Conservation (phyloP, 192 early-diverging fungal species). For the Mortierella alpina region DNA sequence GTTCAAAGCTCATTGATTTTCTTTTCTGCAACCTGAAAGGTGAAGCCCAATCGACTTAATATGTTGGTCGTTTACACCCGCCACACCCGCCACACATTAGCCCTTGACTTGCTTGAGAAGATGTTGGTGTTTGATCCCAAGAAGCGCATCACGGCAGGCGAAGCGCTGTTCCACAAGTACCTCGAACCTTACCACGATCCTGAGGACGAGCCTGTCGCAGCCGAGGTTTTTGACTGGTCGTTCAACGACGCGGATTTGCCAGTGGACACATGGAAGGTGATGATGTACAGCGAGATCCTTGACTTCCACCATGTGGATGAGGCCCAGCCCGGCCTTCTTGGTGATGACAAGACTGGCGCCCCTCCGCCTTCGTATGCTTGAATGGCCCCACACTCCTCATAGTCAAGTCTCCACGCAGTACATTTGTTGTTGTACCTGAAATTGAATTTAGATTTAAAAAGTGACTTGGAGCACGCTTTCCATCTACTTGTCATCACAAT, state of each 20-base stretch:
- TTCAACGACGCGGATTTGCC: conserved; percentile 93
- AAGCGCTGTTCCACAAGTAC: conserved; percentile 91
- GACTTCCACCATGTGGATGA: conserved; percentile 57
- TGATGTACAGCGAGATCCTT: conserved; percentile 89
- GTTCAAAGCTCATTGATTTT: too few species aligned
- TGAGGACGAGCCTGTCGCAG: conserved; percentile 86
- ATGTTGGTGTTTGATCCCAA: conserved; percentile 95
- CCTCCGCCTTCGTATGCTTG: too few species aligned
- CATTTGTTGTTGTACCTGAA: too few species aligned
- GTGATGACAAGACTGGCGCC: conserved; percentile 1
- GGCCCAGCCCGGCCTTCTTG: conserved; percentile 15
- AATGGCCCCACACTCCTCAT: too few species aligned
- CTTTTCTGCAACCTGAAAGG: too few species aligned
- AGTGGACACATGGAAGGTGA: conserved; percentile 88
- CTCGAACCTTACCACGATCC: conserved; percentile 92
- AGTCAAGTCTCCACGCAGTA: too few species aligned
- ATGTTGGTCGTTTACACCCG: too few species aligned
- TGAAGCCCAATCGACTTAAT: too few species aligned
- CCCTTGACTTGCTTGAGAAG: conserved; percentile 87
- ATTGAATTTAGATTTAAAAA: too few species aligned
- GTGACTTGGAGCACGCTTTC: too few species aligned
- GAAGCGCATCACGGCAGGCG: conserved; percentile 87
- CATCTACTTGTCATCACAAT: too few species aligned
- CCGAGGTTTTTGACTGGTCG: conserved; percentile 91
- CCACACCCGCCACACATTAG: conserved; percentile 37